Base-by-base conservation (phyloP, 768 basidiomycete genomes). In the Panaeolus papilionaceus region DNA sequence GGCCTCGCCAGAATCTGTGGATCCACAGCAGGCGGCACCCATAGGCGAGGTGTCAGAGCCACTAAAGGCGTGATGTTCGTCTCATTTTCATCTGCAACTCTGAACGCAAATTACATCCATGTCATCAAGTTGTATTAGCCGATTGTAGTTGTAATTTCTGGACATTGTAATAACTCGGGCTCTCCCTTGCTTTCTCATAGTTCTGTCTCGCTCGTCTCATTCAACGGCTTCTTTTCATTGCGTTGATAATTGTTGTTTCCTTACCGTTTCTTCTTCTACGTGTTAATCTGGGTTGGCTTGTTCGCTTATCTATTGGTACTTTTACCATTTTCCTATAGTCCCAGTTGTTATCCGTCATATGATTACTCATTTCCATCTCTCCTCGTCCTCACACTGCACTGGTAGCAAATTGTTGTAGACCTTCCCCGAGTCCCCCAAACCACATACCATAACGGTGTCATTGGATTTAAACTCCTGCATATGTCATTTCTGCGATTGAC, bases 11-110 rank as follows among this genome's bases (percentile, higher is more conserved):
- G 58, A 69, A 37, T 58, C 68, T 4, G 61, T 71, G 38, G 70
- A 69, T 38, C 47, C 66, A 39, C 66, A 64, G 38, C 61, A 70
- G 18, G 66, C 68, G 20, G 69, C 71, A 10, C 68, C 71, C 16
- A 63, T 72, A 11, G 70, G 68, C 33, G 72, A 75, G 44, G 63
- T 72, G 38, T 67, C 73, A 23, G 73, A 74, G 65, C 70, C 71
- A 26, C 54, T 72, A 39, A 69, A 71, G 67, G 69, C 66, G 62
- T 67, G 66, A 64, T 51, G n/a, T 9, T 42, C 45, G 12, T 63
- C 18, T 47, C 62, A 62, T 47, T 49, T 39, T 45, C 38, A 26
- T 37, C 11, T 58, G 54, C 54, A 58, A 58, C 54, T 58, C 54
- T 58, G 54, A 58, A 58, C 54, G 54, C 54, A 58, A 58, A 58